phyloP scores from a whole-genome alignment of 257 asterid genomes.

The Lithospermum erythrorhizon region DNA sequence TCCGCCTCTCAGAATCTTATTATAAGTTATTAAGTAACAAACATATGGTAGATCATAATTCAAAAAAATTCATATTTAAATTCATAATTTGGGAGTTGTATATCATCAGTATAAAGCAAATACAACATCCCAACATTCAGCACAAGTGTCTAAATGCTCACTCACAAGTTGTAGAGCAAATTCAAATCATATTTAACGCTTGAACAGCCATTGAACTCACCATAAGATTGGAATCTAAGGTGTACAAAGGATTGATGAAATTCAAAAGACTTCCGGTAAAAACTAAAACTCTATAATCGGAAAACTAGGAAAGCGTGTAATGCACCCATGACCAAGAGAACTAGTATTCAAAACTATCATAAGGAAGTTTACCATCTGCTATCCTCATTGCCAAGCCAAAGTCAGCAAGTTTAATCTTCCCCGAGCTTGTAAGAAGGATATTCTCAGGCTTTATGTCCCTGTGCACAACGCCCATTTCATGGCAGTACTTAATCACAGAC shows the following conservation, averaged over 20 bases:
- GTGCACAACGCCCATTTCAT: constrained; percentile 45
- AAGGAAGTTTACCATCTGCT: constrained; percentile 24
- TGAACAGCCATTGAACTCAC: background rate
- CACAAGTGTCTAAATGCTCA: too few relatives aligned
- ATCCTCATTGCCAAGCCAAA: constrained; percentile 50
- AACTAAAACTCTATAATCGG: background rate
- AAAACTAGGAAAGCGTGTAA: background rate
- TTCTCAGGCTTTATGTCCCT: constrained; percentile 46
- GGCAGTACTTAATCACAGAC: constrained; percentile 39
- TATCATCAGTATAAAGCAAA: too few relatives aligned
- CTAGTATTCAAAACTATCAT: background rate
- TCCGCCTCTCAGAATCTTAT: too few relatives aligned
- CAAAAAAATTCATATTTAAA: too few relatives aligned
- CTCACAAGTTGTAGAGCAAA: too few relatives aligned
- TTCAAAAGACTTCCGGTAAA: background rate
- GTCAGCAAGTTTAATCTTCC: constrained; percentile 40
- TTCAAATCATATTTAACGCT: background rate
- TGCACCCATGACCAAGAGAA: background rate
- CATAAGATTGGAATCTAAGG: background rate
- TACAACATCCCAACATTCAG: too few relatives aligned
- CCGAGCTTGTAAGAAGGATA: constrained; percentile 33
- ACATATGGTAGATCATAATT: too few relatives aligned
- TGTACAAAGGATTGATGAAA: too few relatives aligned
- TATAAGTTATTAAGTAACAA: too few relatives aligned
- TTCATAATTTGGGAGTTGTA: too few relatives aligned